These are phyloP conservation scores for Phytophthora cactorum DNA, from an alignment of 352 stramenopile genomes.

Conservation along the genomic window DNA sequence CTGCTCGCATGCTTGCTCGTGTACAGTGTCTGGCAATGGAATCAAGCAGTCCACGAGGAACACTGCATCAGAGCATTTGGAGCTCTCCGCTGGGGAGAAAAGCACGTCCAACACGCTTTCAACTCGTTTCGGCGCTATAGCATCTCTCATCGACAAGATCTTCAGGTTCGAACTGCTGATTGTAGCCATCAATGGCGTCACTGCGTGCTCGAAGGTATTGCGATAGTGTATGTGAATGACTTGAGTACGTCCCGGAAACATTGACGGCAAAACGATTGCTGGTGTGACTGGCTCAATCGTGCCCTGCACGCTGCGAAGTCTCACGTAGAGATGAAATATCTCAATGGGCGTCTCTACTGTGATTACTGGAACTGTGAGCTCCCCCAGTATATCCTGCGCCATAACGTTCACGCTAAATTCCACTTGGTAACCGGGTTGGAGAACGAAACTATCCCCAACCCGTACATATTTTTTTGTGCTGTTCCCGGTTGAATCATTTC, in stretches of 20 bases:
- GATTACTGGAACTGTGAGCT: slow-evolving; percentile 42
- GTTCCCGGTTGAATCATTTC: not conserved
- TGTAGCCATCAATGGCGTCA: slow-evolving; percentile 28
- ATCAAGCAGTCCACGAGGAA: slow-evolving; percentile 54
- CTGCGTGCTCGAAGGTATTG: slow-evolving; percentile 50
- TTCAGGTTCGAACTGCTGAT: slow-evolving; percentile 24
- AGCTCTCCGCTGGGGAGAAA: slow-evolving; percentile 41
- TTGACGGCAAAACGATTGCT: slow-evolving; percentile 37
- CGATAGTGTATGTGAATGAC: slow-evolving; percentile 46
- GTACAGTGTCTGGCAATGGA: slow-evolving; percentile 8
- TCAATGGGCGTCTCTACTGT: slow-evolving; percentile 46
- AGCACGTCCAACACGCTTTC: slow-evolving; percentile 36
- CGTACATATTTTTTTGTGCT: not conserved
- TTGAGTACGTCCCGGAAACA: slow-evolving; percentile 43
- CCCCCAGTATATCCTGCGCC: slow-evolving; percentile 27
- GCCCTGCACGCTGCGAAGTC: slow-evolving; percentile 41
- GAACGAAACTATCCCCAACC: slow-evolving; percentile 30
- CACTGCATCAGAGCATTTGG: slow-evolving; percentile 28
- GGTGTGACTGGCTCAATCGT: slow-evolving; percentile 36
- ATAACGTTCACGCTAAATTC: slow-evolving; percentile 36
- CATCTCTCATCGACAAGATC: slow-evolving; percentile 28
- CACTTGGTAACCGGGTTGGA: slow-evolving; percentile 38
- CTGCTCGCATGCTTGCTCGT: slow-evolving; percentile 27
- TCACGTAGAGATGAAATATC: slow-evolving; percentile 43
- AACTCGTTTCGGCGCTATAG: slow-evolving; percentile 24